A percentile compares a stretch with the other conserved stretches of the same genome.
Evolutionary conservation across 768 basidiomycete species (phyloP).

Genomic region (Candolleomyces efflorescens): DNA sequence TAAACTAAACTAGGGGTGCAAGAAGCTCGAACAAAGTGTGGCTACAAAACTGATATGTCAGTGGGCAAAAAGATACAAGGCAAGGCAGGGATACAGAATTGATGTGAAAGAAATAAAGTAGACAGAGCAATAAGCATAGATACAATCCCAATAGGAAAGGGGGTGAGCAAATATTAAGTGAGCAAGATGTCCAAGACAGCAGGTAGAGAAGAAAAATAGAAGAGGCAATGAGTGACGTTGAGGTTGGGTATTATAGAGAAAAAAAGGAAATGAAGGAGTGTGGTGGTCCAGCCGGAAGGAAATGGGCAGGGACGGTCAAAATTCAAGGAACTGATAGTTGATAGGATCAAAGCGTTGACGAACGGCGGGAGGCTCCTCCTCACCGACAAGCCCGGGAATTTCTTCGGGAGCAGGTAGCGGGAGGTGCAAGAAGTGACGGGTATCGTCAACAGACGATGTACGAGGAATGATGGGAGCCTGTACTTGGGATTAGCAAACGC

Average conservation of each 20-base stretch:
- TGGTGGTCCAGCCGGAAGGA: not conserved
- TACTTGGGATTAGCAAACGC: not conserved
- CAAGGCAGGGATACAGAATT: slow-evolving; percentile 5
- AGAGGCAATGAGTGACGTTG: not conserved
- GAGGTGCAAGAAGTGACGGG: slow-evolving; percentile 79
- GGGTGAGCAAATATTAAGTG: slow-evolving; percentile 6
- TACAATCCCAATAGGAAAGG: slow-evolving; percentile 5
- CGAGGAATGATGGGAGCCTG: slow-evolving; percentile 87
- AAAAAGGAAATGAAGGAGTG: slow-evolving; percentile 14
- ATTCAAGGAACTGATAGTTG: slow-evolving; percentile 72
- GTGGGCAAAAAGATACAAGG: not conserved
- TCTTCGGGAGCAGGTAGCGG: slow-evolving; percentile 74
- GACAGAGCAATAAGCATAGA: slow-evolving; percentile 2
- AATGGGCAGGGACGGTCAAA: slow-evolving; percentile 33
- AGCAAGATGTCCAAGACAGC: slow-evolving; percentile 3
- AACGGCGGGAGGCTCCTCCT: slow-evolving; percentile 54
- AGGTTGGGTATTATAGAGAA: not conserved
- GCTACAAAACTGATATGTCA: slow-evolving; percentile 2
- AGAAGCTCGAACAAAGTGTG: not conserved
- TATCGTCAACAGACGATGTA: slow-evolving; percentile 76
- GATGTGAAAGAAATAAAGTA: slow-evolving; percentile 8
- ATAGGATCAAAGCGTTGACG: slow-evolving; percentile 64
- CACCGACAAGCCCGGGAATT: slow-evolving; percentile 71
- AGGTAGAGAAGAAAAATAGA: not conserved
- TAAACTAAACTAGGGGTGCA: not conserved